Evolutionary conservation across 2,329 filamentous ascomycete species (phyloP), one percentile per base, ranked within the genome.

Genomic region (Venturia pyrina): DNA sequence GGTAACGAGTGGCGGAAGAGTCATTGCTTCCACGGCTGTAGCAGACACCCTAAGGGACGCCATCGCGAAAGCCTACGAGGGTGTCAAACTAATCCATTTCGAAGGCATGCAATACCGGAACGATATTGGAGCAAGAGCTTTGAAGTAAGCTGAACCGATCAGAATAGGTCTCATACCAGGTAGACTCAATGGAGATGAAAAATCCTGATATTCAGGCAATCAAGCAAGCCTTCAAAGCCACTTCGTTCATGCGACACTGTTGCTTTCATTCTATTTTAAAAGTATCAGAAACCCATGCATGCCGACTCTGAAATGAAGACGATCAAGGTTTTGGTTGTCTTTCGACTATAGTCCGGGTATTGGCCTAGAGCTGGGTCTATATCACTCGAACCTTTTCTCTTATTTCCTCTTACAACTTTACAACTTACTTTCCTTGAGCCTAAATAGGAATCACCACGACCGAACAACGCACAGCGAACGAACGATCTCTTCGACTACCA

Each of bases 61-160:
- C 0, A 91, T 98, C 1, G 85, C 88, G 71, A 89, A 89, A 73
- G 92, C 92, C n/a, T 99, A 99, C 75, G 83, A 87, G 69, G 91
- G 91, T 41, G 87, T 97, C 28, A 83, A 87, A 66, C 82, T 85
- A 64, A 93, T 97, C 72, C 82, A 89, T 66, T 97, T 97, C 70
- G 86, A 93, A 65, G 87, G 88, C 70, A 96, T 96, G 87, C 93
- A 96, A 78, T 97, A 86, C 81, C 86, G 93, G 70, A 95, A 88
- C 76, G 95, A 98, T 69, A 98, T 99, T 75, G 95, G 91, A 1
- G 76, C 76, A 7, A 72, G 79, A n/a, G 80, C 79, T 5, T 69
- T 82, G 70, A 76, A 69, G 19, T 67, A 21, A 65, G 32, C 8
- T 53, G 13, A 28, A 28, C n/a, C 10, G 11, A 24, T 50, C 7